These are phyloP conservation scores for Boletus subcaerulescens DNA, from an alignment of 768 basidiomycete species.

Conservation along the genomic window DNA sequence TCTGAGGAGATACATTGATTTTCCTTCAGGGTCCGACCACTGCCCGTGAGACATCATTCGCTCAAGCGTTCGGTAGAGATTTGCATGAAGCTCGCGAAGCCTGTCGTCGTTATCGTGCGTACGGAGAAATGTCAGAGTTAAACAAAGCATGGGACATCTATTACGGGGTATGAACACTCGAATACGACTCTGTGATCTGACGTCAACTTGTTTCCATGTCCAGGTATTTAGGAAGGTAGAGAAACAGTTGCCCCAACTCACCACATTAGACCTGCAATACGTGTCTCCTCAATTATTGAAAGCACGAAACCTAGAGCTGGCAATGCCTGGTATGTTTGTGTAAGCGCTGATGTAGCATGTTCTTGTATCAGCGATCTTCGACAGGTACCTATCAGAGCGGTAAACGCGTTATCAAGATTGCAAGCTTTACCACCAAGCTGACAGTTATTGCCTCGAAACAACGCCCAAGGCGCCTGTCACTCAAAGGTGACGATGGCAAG, in stretches of 20 bases:
- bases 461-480: slow-evolving; percentile 81
- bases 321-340: slow-evolving; percentile 75
- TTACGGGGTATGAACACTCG: slow-evolving; percentile 63
- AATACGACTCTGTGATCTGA: not conserved
- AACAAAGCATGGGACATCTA: slow-evolving; percentile 99
- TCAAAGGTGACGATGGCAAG: slow-evolving; percentile 88
- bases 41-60: slow-evolving; percentile 90
- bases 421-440: slow-evolving; percentile 83
- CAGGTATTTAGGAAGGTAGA: slow-evolving; percentile 96
- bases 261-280: slow-evolving; percentile 92
- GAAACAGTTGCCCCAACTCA: slow-evolving; percentile 86
- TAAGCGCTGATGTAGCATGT: not conserved
- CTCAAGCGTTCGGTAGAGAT: slow-evolving; percentile 90
- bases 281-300: slow-evolving; percentile 91
- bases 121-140: slow-evolving; percentile 84
- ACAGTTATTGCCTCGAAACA: slow-evolving; percentile 97
- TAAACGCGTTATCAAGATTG: slow-evolving; percentile 75
- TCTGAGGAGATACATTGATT: not conserved
- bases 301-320: slow-evolving; percentile 85
- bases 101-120: slow-evolving; percentile 78
- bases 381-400: slow-evolving; percentile 91
- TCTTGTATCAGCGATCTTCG: not conserved
- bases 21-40: slow-evolving; percentile 81
- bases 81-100: slow-evolving; percentile 90
- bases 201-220: not conserved